Base-by-base conservation (phyloP, 176 grass and related monocot genomes). In the Avena atlantica region DNA sequence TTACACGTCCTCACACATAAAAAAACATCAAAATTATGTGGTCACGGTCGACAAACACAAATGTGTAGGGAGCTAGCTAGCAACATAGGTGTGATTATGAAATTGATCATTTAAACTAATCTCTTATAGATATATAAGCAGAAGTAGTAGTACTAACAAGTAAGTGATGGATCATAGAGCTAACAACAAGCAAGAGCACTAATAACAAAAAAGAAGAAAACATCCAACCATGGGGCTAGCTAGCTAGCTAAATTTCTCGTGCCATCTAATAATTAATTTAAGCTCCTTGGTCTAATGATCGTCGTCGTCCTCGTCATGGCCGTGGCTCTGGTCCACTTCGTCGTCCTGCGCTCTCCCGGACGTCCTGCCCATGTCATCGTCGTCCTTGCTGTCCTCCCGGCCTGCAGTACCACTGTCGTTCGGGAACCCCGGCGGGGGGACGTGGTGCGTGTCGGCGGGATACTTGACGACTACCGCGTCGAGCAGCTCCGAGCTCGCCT, bases 391-490 rank as follows among this genome's bases (percentile, higher is more conserved):
- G 1, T 14, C 56, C n/a, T 58, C 50, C 17, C 25, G 17, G 16
- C 37, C 70, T 21, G 31, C 71, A 4, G 48, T 74, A 2, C 17
- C 42, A 9, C 25, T 59, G 61, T 89, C 84, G 71, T 57, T 89
- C 3, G 49, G 17, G 75, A 91, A 91, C 19, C 77, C 83, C 1
- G 87, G 72, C 1, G 82, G 75, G 3, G 75, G 50, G 80, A 78
- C 88, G 75, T 68, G 72, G 79, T 83, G 87, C n/a, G 65, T 50
- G 55, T 94, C 95, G n/a, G 88, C 79, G 14, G 91, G 87, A 60
- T 92, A 83, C 82, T 89, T 85, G 36, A 95, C 84, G 36, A 95
- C 84, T 24, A 98, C 91, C 1, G 95, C 95, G 77, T 95, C 93
- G 4, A 98, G 93, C 36, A 98, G 84, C 78, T 95, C 93, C 1